Evolutionary conservation across 2,329 filamentous ascomycete genomes (phyloP), one percentile per base, ranked within the genome.

Genomic region (Escovopsis weberi): DNA sequence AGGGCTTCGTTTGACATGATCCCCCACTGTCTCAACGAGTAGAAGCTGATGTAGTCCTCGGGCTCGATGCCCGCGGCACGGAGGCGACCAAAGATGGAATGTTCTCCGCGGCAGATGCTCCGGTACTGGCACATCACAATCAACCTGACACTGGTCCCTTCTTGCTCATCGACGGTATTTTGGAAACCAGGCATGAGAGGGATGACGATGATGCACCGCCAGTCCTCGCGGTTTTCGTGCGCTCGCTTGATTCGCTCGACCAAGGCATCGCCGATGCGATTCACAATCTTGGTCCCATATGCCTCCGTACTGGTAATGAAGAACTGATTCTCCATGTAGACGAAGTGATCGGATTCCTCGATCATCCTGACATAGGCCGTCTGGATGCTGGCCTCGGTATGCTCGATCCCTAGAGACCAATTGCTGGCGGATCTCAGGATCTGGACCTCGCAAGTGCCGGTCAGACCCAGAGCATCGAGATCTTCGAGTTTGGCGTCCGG

Each of bases 271-370:
- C 89, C 89, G 51, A 98, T 95, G 50, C 81, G 79, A 60, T 98
- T 98, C 59, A 86, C 75, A 48, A 98, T 91, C 57, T 80, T 85
- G 11, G 82, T 85, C 41, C 83, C 84, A 52, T 94, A 79, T 5
- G 88, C 87, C 55, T 91, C 83, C 40, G 85, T 91, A 51, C 85
- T 94, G 33, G 85, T 93, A 59, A 98, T 84, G 66, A 94, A 98
- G 64, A 96, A 98, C 57, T 98, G 91, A 57, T 98, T 98, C 60
- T 98, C 91, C 50, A 96, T 94, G 62, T 98, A 96, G 41, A 96
- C 85, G 55, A 95, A 94, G 59, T 96, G 91, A 39, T 98, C 86
- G 2, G 87, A 95, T 49, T 89, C 82, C 50, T 91, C 82, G 51
- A 98, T 98, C 68, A 94, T 78, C 59, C 93, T 91, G 51, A 93